Percentiles rank a stretch among this genome's conserved stretches.
phyloP scores from a whole-genome alignment of 768 basidiomycete species.

The Hericium coralloides region DNA sequence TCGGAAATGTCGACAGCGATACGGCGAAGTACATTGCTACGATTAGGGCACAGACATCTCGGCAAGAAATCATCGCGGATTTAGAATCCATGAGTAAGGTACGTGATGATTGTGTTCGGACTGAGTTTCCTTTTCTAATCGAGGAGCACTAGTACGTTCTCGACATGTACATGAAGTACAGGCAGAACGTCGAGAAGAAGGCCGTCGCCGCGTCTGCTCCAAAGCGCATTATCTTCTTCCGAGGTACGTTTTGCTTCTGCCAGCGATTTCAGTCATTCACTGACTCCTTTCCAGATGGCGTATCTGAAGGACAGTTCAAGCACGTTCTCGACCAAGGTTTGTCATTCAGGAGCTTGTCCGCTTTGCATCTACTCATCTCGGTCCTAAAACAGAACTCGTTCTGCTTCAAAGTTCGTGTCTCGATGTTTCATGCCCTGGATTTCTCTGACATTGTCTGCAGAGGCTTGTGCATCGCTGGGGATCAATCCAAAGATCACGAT shows the following conservation, averaged over 20 bases:
- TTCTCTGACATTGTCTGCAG: constrained; percentile 28
- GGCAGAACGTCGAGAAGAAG: constrained; percentile 43
- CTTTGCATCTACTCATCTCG: constrained; percentile 1
- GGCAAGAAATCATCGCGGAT: constrained; percentile 72
- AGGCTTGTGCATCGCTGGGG: constrained; percentile 47
- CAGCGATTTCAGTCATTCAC: background rate
- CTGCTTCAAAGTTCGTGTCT: constrained; percentile 41
- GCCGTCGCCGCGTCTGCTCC: constrained; percentile 33
- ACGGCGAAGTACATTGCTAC: constrained; percentile 62
- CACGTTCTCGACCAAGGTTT: constrained; percentile 44
- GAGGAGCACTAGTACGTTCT: constrained; percentile 37
- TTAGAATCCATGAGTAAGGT: constrained; percentile 58
- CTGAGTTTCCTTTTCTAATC: background rate
- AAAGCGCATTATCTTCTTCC: constrained; percentile 67
- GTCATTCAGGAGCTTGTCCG: constrained; percentile 10
- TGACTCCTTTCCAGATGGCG: constrained; percentile 29
- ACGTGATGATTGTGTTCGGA: constrained; percentile 3
- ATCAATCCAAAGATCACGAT: constrained; percentile 65
- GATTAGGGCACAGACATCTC: constrained; percentile 55
- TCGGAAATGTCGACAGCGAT: constrained; percentile 71
- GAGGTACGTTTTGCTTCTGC: constrained; percentile 32
- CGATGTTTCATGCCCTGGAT: background rate
- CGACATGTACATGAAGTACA: constrained; percentile 49
- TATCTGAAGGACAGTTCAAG: constrained; percentile 47
- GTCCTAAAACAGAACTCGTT: constrained; percentile 38